Evolutionary conservation across 2,329 filamentous ascomycete genomes (phyloP), one percentile per base, ranked within the genome.

Genomic region (Sodiomyces alkalinus): DNA sequence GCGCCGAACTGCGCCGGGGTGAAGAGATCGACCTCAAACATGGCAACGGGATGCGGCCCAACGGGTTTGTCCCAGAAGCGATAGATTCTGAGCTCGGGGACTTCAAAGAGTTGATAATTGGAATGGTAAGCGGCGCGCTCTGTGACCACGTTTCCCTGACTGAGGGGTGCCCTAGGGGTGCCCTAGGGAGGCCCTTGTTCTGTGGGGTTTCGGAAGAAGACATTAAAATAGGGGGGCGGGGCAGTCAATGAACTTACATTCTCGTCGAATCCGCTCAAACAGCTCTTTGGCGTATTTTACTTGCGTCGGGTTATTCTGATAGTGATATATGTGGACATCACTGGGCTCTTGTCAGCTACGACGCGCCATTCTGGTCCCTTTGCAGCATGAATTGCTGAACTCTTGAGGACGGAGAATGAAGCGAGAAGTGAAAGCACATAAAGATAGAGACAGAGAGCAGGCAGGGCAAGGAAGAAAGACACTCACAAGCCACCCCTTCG

Each of bases 1-100:
- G 86, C 85, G 0, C 85, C 85, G 44, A 93, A 93, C 49, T 93
- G 80, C 3, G 72, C 74, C 0, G 85, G 86, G 0, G 76, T 83
- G 49, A 87, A 82, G 13, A 93, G 25, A 41, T 92, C 92, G 25
- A 93, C 82, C 53, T 94, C 86, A 43, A 93, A 93, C 83, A 92
- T 93, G 29, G 74, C 79, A 1, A 83, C 52, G 0, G 79, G 75
- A 48, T 93, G 85, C 1, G 85, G 85, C 0, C 85, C 86, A 17
- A 93, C 52, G 0, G 85, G 82, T 10, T 57, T 53, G 39, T 90
- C 77, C 68, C 72, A 92, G 39, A 92, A 59, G 10, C 52, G 61
- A 48, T 93, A 92, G 41, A 92, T 77, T 30, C 83, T 68, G 12
- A 92, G 60, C 47, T 93, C 85, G 7, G 85, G 83, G 44, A 92